Evolutionary conservation across 1,284 basidiomycete genomes (phyloP).

Genomic region (Microbotryomycetes sp.): DNA sequence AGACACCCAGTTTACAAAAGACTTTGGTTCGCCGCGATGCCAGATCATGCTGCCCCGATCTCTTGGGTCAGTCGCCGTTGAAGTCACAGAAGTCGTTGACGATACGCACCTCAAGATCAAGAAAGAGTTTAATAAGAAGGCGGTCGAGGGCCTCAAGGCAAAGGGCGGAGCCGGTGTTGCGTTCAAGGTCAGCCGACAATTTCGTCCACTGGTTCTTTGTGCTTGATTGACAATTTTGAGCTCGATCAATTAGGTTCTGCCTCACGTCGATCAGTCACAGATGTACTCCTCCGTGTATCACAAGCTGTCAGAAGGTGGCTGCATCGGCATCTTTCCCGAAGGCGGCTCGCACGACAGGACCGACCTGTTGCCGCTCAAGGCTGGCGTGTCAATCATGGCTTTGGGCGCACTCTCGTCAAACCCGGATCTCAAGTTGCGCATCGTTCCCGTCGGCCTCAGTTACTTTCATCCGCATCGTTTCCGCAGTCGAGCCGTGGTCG

Average conservation of each 20-base stretch:
- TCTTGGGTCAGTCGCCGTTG: constrained; percentile 67
- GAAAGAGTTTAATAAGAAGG: constrained; percentile 60
- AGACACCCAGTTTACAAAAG: constrained; percentile 58
- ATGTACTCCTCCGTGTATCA: constrained; percentile 95
- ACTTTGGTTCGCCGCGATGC: constrained; percentile 65
- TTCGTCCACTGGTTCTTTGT: not conserved
- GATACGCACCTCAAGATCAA: constrained; percentile 75
- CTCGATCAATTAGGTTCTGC: constrained; percentile 64
- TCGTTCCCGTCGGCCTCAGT: constrained; percentile 87
- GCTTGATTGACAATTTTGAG: not conserved
- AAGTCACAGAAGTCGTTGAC: constrained; percentile 81
- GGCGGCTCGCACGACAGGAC: constrained; percentile 95
- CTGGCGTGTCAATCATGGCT: constrained; percentile 95
- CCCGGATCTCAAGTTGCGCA: constrained; percentile 76
- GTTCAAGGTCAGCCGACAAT: constrained; percentile 24
- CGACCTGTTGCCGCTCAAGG: constrained; percentile 88
- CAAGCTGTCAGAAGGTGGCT: constrained; percentile 74
- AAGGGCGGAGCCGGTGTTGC: constrained; percentile 19
- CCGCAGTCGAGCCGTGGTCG: constrained; percentile 89
- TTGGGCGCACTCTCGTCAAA: constrained; percentile 91
- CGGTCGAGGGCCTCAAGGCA: constrained; percentile 36
- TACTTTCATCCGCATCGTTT: constrained; percentile 96
- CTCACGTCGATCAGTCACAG: constrained; percentile 81
- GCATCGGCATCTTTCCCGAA: constrained; percentile 95
- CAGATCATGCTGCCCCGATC: constrained; percentile 84